Evolutionary conservation across 352 stramenopile genomes (phyloP).

Genomic region (Phytophthora sansomeana): DNA sequence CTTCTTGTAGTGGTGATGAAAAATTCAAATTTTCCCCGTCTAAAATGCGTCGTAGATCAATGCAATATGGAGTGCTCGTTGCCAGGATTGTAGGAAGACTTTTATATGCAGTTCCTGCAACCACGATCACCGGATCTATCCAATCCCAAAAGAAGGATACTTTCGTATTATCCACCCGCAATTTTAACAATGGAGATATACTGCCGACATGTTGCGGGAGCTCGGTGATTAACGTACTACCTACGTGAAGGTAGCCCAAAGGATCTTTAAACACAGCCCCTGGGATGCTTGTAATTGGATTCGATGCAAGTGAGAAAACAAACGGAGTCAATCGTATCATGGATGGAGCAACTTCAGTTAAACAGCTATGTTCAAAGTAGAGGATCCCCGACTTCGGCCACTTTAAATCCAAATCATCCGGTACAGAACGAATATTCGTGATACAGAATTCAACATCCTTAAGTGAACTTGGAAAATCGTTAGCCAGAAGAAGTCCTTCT

Average conservation of each 20-base stretch:
- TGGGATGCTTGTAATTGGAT: conserved; percentile 22
- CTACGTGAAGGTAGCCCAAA: conserved; percentile 18
- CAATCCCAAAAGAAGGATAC: conserved; percentile 30
- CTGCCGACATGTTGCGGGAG: conserved; percentile 10
- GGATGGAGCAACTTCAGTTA: conserved; percentile 11
- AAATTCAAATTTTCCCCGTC: background rate
- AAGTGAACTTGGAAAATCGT: conserved; percentile 37
- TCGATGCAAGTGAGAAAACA: conserved; percentile 16
- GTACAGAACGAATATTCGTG: conserved; percentile 44
- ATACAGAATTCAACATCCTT: conserved; percentile 42
- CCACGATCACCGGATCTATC: conserved; percentile 11
- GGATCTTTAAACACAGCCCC: background rate
- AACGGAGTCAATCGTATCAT: conserved; percentile 17
- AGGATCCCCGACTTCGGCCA: conserved; percentile 36
- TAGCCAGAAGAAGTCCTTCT: conserved; percentile 24
- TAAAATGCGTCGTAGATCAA: conserved; percentile 9
- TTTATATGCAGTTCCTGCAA: background rate
- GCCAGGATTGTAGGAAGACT: conserved; percentile 14
- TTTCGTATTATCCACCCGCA: conserved; percentile 24
- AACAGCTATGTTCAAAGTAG: conserved; percentile 15
- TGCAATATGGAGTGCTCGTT: conserved; percentile 14
- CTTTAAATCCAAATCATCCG: conserved; percentile 37
- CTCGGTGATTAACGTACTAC: conserved; percentile 20
- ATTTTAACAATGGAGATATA: conserved; percentile 1
- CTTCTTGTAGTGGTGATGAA: background rate